A percentile compares a stretch with the other conserved stretches of the same genome.
phyloP scores from a whole-genome alignment of 208 protist species.

The Leishmania lainsoni region DNA sequence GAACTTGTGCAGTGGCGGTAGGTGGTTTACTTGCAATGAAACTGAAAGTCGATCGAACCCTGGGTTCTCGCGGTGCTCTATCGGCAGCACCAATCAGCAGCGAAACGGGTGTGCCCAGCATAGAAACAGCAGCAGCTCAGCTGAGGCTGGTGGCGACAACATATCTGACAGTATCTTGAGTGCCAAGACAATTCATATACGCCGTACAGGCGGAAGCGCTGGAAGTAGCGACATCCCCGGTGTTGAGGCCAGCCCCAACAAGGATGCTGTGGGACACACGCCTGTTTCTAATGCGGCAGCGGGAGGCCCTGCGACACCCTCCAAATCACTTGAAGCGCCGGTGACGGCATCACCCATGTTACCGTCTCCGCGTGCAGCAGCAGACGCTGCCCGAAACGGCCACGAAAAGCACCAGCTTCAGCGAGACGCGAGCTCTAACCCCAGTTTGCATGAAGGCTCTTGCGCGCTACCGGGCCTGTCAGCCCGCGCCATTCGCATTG shows the following conservation, averaged over 20 bases:
- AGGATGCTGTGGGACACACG: not conserved
- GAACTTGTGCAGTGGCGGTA: not conserved
- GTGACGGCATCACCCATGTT: not conserved
- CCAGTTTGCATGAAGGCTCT: not conserved
- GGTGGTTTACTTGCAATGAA: not conserved
- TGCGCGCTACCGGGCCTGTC: slow-evolving; percentile 21
- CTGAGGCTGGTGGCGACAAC: not conserved
- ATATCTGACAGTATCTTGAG: slow-evolving; percentile 1
- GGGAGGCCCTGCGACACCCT: not conserved
- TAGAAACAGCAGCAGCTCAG: slow-evolving; percentile 12
- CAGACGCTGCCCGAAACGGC: not conserved
- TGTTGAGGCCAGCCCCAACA: not conserved
- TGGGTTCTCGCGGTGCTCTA: not conserved
- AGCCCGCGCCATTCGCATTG: slow-evolving; percentile 33
- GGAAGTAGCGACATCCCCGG: not conserved
- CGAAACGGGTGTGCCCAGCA: not conserved
- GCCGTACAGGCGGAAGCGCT: not conserved
- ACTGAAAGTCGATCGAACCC: not conserved
- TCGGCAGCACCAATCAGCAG: not conserved
- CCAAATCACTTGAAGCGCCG: not conserved
- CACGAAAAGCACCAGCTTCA: slow-evolving; percentile 6
- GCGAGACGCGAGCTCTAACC: not conserved
- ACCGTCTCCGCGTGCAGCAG: not conserved
- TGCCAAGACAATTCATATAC: not conserved
- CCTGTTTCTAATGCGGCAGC: no score